Evolutionary conservation across 352 stramenopile genomes (phyloP).

Genomic region (Phytophthora citricola): DNA sequence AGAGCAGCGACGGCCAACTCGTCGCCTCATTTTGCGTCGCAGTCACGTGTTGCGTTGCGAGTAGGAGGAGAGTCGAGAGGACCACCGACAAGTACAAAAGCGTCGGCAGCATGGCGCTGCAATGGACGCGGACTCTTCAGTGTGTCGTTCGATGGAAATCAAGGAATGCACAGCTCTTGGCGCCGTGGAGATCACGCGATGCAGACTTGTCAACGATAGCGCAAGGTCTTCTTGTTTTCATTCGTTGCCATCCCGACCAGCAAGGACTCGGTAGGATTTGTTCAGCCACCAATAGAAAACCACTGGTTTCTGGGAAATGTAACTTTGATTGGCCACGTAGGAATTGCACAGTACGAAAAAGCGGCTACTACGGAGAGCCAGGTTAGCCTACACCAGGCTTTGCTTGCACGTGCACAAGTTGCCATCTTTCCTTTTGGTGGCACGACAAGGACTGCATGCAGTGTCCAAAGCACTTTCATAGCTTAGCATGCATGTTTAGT

Average conservation of each 20-base stretch:
- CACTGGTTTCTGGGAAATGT: constrained; percentile 4
- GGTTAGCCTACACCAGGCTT: neutral
- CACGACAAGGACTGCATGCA: no score
- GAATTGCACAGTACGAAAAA: constrained; percentile 2
- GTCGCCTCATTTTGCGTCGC: neutral
- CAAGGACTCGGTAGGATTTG: neutral
- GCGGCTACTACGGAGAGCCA: neutral
- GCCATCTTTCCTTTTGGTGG: no score
- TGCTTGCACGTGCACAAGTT: no score
- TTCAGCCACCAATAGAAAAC: neutral
- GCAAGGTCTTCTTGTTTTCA: neutral
- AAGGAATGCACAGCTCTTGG: constrained; percentile 1
- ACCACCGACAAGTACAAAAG: neutral
- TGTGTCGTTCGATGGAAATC: constrained; percentile 1
- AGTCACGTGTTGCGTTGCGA: neutral
- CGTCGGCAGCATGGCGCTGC: neutral
- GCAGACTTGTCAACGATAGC: neutral
- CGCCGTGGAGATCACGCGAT: neutral
- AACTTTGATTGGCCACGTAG: neutral
- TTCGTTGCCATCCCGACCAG: neutral
- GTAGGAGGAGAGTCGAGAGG: neutral
- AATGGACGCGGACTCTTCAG: neutral
- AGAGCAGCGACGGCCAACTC: constrained; percentile 29
- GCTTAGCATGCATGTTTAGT: no score
- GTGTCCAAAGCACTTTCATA: no score